Base-by-base conservation (phyloP, 1,139 yeast species). In the Saccharomyces hybrid region DNA sequence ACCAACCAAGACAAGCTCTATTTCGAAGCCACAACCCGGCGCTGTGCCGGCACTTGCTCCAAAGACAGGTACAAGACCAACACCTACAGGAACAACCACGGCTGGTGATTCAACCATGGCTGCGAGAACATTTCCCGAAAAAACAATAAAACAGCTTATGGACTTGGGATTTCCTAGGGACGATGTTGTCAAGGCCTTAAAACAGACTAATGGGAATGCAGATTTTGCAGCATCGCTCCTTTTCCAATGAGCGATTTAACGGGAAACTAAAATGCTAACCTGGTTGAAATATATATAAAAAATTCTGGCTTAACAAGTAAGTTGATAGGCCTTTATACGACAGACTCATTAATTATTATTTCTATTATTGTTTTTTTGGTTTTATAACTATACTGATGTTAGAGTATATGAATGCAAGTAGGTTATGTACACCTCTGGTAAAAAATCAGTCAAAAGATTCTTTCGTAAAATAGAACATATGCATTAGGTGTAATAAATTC, bases 161-260 rank as follows among this genome's bases (percentile, higher is more conserved):
- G 79, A 78, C 14, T 73, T 91, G 57, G 98, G 98, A 0, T 90
- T 90, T 63, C 70, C 84, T 1, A 75, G 83, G 60, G 69, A 72
- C 4, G 84, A 86, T 60, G 95, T 85, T 0, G 69, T 84, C 2
- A 67, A 72, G 12, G 96, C 97, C 0, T 74, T 91, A 54, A 74
- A 76, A 48, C 78, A 76, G 55, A 80, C 95, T 1, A 75, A 78
- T 31, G 96, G 96, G 2, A 86, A 90, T 64, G 81, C 86, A 0
- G 97, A 91, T 53, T 64, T 84, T 61, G 98, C 98, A 0, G 97
- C 96, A 0, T 82, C 95, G 0, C 64, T 86, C 48, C 73, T 89
- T 53, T 88, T 88, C 58, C 64, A 60, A 51, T 63, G 26, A 38
- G 12, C 44, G 16, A 38, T 19, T 9, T 3, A 38, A 24, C 26